Conservation (phyloP, 1,139 yeast genomes). For the Sugiyamaella pinicola region DNA sequence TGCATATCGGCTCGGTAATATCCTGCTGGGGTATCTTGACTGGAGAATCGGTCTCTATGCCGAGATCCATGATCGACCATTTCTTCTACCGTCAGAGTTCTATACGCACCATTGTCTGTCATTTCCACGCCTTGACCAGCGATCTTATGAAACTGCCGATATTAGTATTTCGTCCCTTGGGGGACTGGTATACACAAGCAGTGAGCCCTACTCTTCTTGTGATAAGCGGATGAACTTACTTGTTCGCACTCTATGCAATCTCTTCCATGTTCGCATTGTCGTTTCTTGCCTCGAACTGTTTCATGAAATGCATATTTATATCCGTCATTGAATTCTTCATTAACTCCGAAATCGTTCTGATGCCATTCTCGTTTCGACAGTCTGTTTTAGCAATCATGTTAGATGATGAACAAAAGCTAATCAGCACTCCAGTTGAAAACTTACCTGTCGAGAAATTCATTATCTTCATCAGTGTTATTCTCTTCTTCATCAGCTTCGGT, state of each 20-base stretch:
- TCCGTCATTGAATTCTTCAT: constrained; percentile 32
- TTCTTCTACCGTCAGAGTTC: constrained; percentile 4
- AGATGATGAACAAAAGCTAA: neutral
- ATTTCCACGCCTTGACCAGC: constrained; percentile 28
- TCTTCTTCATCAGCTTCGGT: neutral
- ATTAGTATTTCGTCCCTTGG: too few relatives aligned
- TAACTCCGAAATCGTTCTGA: constrained; percentile 35
- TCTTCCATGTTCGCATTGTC: constrained; percentile 36
- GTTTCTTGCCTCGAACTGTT: constrained; percentile 31
- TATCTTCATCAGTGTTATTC: constrained; percentile 13
- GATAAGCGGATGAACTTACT: constrained; percentile 17
- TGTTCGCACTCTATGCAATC: constrained; percentile 36
- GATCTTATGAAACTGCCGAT: constrained; percentile 30
- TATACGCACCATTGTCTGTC: constrained; percentile 1
- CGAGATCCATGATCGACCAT: constrained; percentile 31
- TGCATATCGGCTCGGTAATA: constrained; percentile 42
- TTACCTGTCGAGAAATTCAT: constrained; percentile 14
- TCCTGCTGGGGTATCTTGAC: constrained; percentile 40
- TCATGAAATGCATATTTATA: constrained; percentile 33
- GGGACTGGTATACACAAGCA: too few relatives aligned
- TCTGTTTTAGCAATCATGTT: constrained; percentile 13
- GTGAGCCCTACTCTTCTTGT: neutral
- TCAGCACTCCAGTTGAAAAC: neutral
- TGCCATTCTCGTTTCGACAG: constrained; percentile 29
- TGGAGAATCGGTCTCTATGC: constrained; percentile 34